Conservation (phyloP, 495 filamentous ascomycete genomes). For the Rusavskia elegans region DNA sequence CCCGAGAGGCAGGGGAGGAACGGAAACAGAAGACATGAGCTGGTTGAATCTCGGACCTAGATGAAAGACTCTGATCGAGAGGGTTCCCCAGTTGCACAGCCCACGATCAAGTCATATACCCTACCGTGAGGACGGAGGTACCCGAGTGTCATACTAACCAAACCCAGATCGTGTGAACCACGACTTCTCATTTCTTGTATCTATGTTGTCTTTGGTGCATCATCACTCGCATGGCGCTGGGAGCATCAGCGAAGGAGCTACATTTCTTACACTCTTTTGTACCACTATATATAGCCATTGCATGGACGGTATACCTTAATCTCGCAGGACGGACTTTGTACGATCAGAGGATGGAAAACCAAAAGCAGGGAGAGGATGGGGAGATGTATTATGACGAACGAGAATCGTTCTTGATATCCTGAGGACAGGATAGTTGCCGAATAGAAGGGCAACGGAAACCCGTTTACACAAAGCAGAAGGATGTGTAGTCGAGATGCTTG, state of each 20-base stretch:
- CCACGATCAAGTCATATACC: too few relatives aligned
- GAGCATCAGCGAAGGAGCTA: background rate
- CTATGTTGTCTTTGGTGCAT: background rate
- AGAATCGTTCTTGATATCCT: background rate
- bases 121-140: too few relatives aligned
- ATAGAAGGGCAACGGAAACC: too few relatives aligned
- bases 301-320: background rate
- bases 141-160: too few relatives aligned
- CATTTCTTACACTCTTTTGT: background rate
- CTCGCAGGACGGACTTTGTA: background rate
- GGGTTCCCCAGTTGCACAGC: too few relatives aligned
- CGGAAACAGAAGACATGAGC: slow-evolving; percentile 44
- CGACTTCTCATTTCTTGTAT: background rate
- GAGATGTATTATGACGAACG: background rate
- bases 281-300: background rate
- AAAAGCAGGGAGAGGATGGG: background rate
- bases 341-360: background rate
- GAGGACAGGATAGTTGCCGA: background rate
- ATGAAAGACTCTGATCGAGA: background rate
- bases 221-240: background rate
- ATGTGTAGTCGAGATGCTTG: background rate
- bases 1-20: slow-evolving; percentile 8
- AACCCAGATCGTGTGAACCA: background rate
- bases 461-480: too few relatives aligned
- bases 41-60: slow-evolving; percentile 47